phyloP scores from a whole-genome alignment of 371 early-diverging fungal species.

The Actinomucor elegans region DNA sequence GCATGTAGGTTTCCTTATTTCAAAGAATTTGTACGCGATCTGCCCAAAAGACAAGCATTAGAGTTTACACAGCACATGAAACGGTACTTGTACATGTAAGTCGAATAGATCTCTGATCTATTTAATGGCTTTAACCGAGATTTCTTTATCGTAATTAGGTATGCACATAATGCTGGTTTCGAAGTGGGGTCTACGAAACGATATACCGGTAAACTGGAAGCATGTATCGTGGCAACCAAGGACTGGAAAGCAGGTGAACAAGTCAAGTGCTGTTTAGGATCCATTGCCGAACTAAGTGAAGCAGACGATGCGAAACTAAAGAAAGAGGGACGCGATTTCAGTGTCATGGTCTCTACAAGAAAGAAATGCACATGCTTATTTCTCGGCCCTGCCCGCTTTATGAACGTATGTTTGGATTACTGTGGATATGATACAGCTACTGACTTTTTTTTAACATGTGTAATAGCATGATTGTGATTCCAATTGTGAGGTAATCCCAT shows the following conservation, averaged over 20 bases:
- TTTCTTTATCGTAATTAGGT: conserved; percentile 55
- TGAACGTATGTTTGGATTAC: conserved; percentile 55
- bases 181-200: conserved; percentile 68
- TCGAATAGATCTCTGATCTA: not conserved
- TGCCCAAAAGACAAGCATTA: conserved; percentile 11
- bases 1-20: conserved; percentile 34
- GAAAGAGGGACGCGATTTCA: conserved; percentile 72
- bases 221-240: conserved; percentile 75
- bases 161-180: conserved; percentile 76
- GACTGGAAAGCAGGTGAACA: conserved; percentile 71
- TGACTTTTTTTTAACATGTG: not conserved
- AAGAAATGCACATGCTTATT: conserved; percentile 70
- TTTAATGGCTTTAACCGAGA: conserved; percentile 3
- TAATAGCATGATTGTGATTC: conserved; percentile 83
- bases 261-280: conserved; percentile 69
- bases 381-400: conserved; percentile 90
- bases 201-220: conserved; percentile 70
- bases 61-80: conserved; percentile 30
- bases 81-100: conserved; percentile 35
- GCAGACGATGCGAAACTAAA: conserved; percentile 67
- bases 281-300: conserved; percentile 63
- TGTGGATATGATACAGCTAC: not conserved
- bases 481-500: conserved; percentile 60
- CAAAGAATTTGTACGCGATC: conserved; percentile 13
- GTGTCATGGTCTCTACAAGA: conserved; percentile 77